phyloP scores from a whole-genome alignment of 257 asterid genomes.

The Forsythia suspensa region DNA sequence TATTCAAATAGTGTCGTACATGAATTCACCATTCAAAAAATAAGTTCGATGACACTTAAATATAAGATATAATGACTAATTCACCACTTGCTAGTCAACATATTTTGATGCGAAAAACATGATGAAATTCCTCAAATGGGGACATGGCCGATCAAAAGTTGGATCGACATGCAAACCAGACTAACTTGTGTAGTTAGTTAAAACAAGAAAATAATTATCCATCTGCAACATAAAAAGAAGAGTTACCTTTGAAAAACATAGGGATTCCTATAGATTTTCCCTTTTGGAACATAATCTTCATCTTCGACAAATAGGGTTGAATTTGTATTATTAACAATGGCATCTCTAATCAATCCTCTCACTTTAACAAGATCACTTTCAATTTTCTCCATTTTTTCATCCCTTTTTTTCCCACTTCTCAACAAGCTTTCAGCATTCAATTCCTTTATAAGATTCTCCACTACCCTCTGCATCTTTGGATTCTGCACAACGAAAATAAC shows the following conservation, averaged over 20 bases:
- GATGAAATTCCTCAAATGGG: neutral
- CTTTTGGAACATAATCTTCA: constrained; percentile 46
- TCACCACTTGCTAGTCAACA: neutral
- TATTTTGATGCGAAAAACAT: no score
- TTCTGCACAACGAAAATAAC: constrained; percentile 25
- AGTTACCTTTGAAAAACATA: constrained; percentile 53
- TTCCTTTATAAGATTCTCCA: constrained; percentile 38
- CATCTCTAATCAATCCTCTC: constrained; percentile 46
- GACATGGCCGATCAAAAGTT: neutral
- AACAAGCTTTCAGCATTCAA: constrained; percentile 36
- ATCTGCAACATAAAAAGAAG: no score
- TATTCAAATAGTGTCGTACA: no score
- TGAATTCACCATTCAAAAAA: neutral
- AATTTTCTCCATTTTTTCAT: constrained; percentile 38
- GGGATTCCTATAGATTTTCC: constrained; percentile 50
- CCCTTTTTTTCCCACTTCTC: constrained; percentile 41
- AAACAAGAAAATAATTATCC: neutral
- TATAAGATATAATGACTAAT: no score
- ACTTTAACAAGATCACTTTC: constrained; percentile 54
- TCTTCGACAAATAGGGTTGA: constrained; percentile 23
- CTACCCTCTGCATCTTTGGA: constrained; percentile 52
- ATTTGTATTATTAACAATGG: constrained; percentile 30
- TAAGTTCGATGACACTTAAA: no score
- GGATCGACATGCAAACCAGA: neutral
- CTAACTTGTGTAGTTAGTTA: neutral